Evolutionary conservation across 148 eudicot genomes (phyloP).

Genomic region (Linanthus parryae): DNA sequence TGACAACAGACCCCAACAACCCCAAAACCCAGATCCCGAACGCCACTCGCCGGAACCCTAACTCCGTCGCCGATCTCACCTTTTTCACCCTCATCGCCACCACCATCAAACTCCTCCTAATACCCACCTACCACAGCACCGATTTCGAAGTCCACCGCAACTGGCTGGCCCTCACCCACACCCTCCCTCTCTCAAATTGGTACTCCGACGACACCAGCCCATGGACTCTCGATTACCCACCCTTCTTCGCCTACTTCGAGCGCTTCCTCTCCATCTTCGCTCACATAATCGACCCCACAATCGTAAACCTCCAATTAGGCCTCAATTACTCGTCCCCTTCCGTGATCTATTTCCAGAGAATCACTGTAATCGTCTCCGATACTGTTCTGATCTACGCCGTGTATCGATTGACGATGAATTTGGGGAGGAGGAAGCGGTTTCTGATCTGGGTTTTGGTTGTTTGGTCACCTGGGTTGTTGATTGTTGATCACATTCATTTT

Average conservation of each 20-base stretch:
- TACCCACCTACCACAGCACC: constrained; percentile 86
- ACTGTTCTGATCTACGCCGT: constrained; percentile 31
- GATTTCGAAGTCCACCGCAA: constrained; percentile 96
- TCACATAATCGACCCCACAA: constrained; percentile 45
- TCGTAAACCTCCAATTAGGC: constrained; percentile 45
- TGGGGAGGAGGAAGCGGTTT: constrained; percentile 24
- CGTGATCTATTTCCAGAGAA: constrained; percentile 48
- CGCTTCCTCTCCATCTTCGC: constrained; percentile 57
- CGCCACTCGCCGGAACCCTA: not conserved
- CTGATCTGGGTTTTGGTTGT: constrained; percentile 74
- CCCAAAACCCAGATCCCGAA: constrained; percentile 2
- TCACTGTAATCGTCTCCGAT: constrained; percentile 55
- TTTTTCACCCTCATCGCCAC: constrained; percentile 58
- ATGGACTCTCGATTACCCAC: constrained; percentile 98
- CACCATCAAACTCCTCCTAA: constrained; percentile 55
- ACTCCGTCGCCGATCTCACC: constrained; percentile 20
- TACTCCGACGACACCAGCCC: constrained; percentile 65
- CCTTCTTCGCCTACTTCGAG: constrained; percentile 84
- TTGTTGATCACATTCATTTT: constrained; percentile 91
- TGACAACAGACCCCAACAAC: constrained; percentile 20
- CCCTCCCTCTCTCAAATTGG: constrained; percentile 68
- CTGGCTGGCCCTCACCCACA: constrained; percentile 82
- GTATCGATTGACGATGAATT: constrained; percentile 30
- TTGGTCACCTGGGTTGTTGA: constrained; percentile 72
- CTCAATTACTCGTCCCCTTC: constrained; percentile 41